Base-by-base conservation (phyloP, 345 rosid genomes). In the Lumnitzera racemosa region DNA sequence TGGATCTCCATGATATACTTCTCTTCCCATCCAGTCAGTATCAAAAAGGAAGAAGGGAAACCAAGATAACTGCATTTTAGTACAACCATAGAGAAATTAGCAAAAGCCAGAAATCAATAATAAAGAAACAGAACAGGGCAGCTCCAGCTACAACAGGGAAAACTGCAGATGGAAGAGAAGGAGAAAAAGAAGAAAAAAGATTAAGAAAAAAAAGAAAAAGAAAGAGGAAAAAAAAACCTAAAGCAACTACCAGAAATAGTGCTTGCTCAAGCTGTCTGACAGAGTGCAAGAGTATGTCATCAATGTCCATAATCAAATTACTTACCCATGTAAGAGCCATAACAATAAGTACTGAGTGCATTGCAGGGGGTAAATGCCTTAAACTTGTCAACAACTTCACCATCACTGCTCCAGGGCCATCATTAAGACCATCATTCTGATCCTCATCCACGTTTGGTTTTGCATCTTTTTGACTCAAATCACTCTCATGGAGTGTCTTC, bases 21-120 rank as follows among this genome's bases (percentile, higher is more conserved):
- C 96, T 74, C 96, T 86, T 51, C 99, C 99, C 99, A 95, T 95
- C 99, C 99, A 95, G 78, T 95, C 97, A 46, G 95, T 88, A 78
- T 95, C 97, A 59, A 90, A 94, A 57, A 95, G 84, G 77, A 94
- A 88, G 87, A 90, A 88, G 6, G 97, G 99, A 70, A 94, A 94
- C 99, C 97, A 90, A 49, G 99, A 94, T 61, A 94, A 69, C 97
- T 94, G 83, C 86, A 83, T 56, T 66, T 36, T 76, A 59, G 43
- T 68, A 17, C 62, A 51, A 2, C 50, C 67, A 50, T 49, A 23
- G 49, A 64, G 51, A 55, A 49, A 55, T 3, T 8, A 27, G 17
- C 2, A 55, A 55, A 29, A 55, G 47, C 58, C 41, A 13, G 15
- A 55, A 29, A 55, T 29, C 29, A 17, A 15, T 55, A 23, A 36